Conservation (phyloP, 2,329 filamentous ascomycete species). For the Pseudonectria buxi region DNA sequence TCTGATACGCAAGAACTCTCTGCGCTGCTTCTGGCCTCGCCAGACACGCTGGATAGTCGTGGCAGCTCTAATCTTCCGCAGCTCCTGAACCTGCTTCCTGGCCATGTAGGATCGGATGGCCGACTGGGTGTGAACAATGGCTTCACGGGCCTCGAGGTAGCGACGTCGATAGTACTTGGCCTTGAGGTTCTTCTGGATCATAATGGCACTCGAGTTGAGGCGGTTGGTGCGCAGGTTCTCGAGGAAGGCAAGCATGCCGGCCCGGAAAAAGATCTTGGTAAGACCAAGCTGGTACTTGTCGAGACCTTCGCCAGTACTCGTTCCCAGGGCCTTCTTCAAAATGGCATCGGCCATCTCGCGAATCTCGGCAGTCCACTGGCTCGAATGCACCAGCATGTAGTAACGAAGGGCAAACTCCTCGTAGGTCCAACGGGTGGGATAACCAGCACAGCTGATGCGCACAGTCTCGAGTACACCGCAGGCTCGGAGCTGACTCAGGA, state of each 20-base stretch:
- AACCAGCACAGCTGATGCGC: conserved; percentile 92
- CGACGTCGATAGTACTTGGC: conserved; percentile 92
- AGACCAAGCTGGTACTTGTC: conserved; percentile 98
- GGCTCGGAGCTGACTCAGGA: conserved; percentile 90
- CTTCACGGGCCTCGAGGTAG: conserved; percentile 78
- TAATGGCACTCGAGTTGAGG: conserved; percentile 86
- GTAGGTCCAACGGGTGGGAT: conserved; percentile 97
- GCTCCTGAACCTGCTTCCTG: conserved; percentile 69
- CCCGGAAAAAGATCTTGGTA: conserved; percentile 98
- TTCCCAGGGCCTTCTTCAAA: conserved; percentile 77
- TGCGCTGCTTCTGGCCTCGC: conserved; percentile 86
- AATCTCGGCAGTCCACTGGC: conserved; percentile 88
- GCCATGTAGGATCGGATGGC: conserved; percentile 71
- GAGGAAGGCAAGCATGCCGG: conserved; percentile 96
- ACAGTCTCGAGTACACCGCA: conserved; percentile 99
- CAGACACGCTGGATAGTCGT: conserved; percentile 94
- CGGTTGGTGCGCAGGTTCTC: conserved; percentile 88
- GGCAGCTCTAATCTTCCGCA: conserved; percentile 76
- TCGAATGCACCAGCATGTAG: conserved; percentile 93
- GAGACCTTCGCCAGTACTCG: conserved; percentile 62
- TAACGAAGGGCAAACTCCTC: conserved; percentile 96
- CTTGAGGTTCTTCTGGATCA: conserved; percentile 97
- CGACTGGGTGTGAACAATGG: conserved; percentile 75
- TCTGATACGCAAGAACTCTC: conserved; percentile 69
- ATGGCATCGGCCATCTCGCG: conserved; percentile 91